These are phyloP conservation scores for Solanum chacoense DNA, from an alignment of 305 asterid species.

Conservation along the genomic window DNA sequence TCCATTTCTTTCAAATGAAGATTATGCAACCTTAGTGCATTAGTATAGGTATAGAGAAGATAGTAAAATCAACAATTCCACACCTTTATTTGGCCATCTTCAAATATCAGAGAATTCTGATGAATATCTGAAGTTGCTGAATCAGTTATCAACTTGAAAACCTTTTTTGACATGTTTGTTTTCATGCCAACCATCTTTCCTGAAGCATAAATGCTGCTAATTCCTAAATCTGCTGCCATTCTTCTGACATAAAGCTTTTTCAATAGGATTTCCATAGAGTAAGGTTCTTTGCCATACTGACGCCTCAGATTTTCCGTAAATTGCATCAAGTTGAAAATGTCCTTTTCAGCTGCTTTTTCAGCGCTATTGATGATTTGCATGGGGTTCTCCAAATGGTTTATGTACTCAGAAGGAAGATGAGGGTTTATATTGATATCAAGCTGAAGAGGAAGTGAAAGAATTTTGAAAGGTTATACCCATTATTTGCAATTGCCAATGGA, in stretches of 20 bases:
- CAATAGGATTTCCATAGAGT: constrained; percentile 84
- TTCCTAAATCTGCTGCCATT: constrained; percentile 97
- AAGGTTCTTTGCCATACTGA: constrained; percentile 91
- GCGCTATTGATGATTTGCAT: constrained; percentile 65
- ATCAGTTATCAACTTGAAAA: constrained; percentile 74
- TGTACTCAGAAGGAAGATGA: constrained; percentile 89
- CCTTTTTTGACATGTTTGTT: constrained; percentile 71
- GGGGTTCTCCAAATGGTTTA: constrained; percentile 89
- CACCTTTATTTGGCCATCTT: constrained; percentile 80
- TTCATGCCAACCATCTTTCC: constrained; percentile 81
- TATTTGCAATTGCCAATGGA: background rate
- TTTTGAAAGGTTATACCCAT: background rate
- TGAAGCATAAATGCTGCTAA: constrained; percentile 49
- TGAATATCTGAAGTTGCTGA: constrained; percentile 67
- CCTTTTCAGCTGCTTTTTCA: constrained; percentile 74
- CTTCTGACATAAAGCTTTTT: constrained; percentile 90
- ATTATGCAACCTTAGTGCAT: background rate
- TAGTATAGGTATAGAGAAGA: background rate
- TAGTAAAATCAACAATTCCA: background rate
- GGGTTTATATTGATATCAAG: constrained; percentile 74
- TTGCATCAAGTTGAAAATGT: constrained; percentile 79
- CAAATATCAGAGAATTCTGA: constrained; percentile 58
- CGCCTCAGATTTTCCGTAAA: constrained; percentile 76
- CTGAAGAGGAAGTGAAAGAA: constrained; percentile 26
- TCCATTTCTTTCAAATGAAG: background rate